Evolutionary conservation across 352 stramenopile species (phyloP).

Genomic region (Globisporangium abappressorium): DNA sequence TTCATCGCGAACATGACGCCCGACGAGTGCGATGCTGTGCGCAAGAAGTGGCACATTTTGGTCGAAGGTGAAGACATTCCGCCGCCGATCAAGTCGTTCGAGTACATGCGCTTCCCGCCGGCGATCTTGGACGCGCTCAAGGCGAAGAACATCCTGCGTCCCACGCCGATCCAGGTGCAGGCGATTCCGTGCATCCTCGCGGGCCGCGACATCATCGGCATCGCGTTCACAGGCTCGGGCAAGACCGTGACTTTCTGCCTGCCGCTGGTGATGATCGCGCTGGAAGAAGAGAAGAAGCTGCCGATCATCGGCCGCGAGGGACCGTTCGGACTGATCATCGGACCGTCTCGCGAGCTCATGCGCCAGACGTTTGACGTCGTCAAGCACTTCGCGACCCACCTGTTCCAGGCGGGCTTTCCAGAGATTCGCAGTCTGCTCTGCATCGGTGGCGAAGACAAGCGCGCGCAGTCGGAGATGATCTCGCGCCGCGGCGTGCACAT

Average conservation of each 20-base stretch:
- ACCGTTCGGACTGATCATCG: conserved; percentile 96
- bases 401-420: conserved; percentile 72
- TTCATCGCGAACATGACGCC: conserved; percentile 86
- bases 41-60: conserved; percentile 98
- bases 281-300: conserved; percentile 97
- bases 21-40: conserved; percentile 87
- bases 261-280: conserved; percentile 95
- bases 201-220: conserved; percentile 97
- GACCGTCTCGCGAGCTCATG: conserved; percentile 96
- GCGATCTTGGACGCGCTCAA: conserved; percentile 91
- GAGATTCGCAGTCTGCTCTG: conserved; percentile 91
- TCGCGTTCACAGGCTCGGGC: conserved; percentile 98
- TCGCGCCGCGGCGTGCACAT: conserved; percentile 92
- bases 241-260: conserved; percentile 99
- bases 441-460: conserved; percentile 95
- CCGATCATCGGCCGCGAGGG: conserved; percentile 93
- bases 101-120: conserved; percentile 96
- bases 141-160: conserved; percentile 95
- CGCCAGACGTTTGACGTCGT: conserved; percentile 98
- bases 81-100: conserved; percentile 96
- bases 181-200: conserved; percentile 96
- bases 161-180: conserved; percentile 99
- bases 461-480: conserved; percentile 90
- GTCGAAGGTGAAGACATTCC: conserved; percentile 95
- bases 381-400: conserved; percentile 86